These are phyloP conservation scores for Leucosporidium yakuticum DNA, from an alignment of 768 basidiomycete species.

Conservation along the genomic window DNA sequence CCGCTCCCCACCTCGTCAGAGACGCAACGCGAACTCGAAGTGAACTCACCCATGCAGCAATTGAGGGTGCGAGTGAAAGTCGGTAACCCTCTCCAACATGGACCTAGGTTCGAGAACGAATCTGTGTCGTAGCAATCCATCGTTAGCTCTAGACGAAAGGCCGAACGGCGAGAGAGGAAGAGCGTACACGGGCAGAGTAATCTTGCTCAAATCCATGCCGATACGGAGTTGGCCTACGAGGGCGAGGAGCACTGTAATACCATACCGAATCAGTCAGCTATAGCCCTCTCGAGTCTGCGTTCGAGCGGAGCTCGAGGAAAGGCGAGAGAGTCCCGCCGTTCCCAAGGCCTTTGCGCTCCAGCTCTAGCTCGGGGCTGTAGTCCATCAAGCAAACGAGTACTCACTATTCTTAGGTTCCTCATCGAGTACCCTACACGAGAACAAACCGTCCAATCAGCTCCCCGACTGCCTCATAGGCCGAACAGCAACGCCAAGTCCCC, in stretches of 20 bases:
- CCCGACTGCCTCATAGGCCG: neutral
- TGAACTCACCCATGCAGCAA: slow-evolving; percentile 79
- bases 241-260: slow-evolving; percentile 11
- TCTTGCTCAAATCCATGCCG: slow-evolving; percentile 93
- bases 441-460: neutral
- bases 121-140: slow-evolving; percentile 36
- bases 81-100: slow-evolving; percentile 96
- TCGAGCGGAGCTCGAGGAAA: slow-evolving; percentile 4
- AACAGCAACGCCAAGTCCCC: neutral
- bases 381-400: slow-evolving; percentile 54
- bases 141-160: neutral
- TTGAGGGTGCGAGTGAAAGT: slow-evolving; percentile 99
- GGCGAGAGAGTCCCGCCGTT: slow-evolving; percentile 30
- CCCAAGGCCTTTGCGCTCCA: slow-evolving; percentile 88
- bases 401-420: slow-evolving; percentile 34
- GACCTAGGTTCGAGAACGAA: slow-evolving; percentile 96
- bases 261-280: neutral
- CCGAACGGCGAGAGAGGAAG: slow-evolving; percentile 42
- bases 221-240: slow-evolving; percentile 6
- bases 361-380: too few relatives aligned
- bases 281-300: slow-evolving; percentile 8
- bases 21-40: too few relatives aligned
- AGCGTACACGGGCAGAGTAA: slow-evolving; percentile 62
- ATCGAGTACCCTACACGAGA: slow-evolving; percentile 25
- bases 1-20: too few relatives aligned